These are phyloP conservation scores for Candida parachauliodes DNA, from an alignment of 805 yeast genomes.

Conservation along the genomic window DNA sequence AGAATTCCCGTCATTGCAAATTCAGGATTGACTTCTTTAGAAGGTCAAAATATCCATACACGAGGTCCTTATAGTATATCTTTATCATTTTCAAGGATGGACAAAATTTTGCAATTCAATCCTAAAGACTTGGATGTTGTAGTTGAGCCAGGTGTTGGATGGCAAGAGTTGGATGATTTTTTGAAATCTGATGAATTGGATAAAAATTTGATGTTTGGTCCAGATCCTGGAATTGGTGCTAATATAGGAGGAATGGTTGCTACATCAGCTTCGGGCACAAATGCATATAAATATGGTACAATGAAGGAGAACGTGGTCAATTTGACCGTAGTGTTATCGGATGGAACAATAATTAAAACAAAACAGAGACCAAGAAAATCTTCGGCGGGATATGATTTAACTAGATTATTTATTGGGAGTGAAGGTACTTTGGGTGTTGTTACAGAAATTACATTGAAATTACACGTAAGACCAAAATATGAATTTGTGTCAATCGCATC, in stretches of 20 bases:
- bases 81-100: conserved; percentile 62
- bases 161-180: conserved; percentile 72
- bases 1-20: conserved; percentile 70
- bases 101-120: conserved; percentile 54
- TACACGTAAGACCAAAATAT: conserved; percentile 58
- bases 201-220: conserved; percentile 61
- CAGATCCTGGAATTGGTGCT: conserved; percentile 90
- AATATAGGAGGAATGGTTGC: conserved; percentile 82
- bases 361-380: conserved; percentile 74
- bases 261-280: conserved; percentile 79
- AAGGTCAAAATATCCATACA: conserved; percentile 74
- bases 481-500: conserved; percentile 76
- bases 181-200: conserved; percentile 45
- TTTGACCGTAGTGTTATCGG: conserved; percentile 77
- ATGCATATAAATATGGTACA: conserved; percentile 78
- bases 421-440: conserved; percentile 80
- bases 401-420: conserved; percentile 73
- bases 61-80: conserved; percentile 60
- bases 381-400: conserved; percentile 78
- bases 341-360: conserved; percentile 78
- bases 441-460: conserved; percentile 65
- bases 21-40: conserved; percentile 79
- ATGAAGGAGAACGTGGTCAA: conserved; percentile 79
- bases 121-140: conserved; percentile 71
- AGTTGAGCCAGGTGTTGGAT: conserved; percentile 80